These are phyloP conservation scores for Haplosporangium gracile DNA, from an alignment of 192 early-diverging fungal species.

Conservation along the genomic window DNA sequence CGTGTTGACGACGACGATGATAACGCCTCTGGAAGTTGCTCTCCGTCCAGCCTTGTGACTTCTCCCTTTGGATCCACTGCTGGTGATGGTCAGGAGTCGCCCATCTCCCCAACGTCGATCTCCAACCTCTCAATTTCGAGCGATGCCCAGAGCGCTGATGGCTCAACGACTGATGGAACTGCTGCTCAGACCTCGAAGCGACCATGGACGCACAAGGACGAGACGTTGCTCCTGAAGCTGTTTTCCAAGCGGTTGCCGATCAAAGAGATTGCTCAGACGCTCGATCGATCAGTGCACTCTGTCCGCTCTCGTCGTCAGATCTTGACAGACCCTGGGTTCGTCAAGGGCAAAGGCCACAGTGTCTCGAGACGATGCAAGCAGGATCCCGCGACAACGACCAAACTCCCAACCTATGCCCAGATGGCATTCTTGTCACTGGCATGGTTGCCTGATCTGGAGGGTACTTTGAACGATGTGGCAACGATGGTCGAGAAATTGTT, in stretches of 20 bases:
- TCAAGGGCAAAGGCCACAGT: slow-evolving; percentile 48
- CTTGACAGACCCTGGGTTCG: slow-evolving; percentile 51
- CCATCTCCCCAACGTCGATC: slow-evolving; percentile 14
- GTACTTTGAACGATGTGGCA: slow-evolving; percentile 47
- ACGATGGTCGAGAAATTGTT: slow-evolving; percentile 52
- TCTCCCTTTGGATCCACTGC: slow-evolving; percentile 9
- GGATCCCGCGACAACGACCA: slow-evolving; percentile 30
- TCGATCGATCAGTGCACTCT: slow-evolving; percentile 48
- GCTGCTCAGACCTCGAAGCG: slow-evolving; percentile 21
- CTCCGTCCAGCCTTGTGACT: background rate
- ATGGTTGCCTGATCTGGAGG: slow-evolving; percentile 43
- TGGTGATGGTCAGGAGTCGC: background rate
- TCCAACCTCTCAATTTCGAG: slow-evolving; percentile 15
- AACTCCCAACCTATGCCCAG: slow-evolving; percentile 51
- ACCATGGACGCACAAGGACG: slow-evolving; percentile 47
- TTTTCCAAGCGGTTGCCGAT: slow-evolving; percentile 32
- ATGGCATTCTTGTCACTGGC: slow-evolving; percentile 55
- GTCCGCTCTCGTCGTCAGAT: slow-evolving; percentile 51
- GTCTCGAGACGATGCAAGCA: slow-evolving; percentile 36
- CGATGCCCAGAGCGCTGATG: background rate
- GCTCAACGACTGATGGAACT: background rate
- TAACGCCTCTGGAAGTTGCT: background rate
- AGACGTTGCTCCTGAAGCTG: slow-evolving; percentile 27
- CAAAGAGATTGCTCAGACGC: slow-evolving; percentile 38
- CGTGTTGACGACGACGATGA: slow-evolving; percentile 8